phyloP scores from a whole-genome alignment of 2,329 filamentous ascomycete species.

The Simplicillium sp. region DNA sequence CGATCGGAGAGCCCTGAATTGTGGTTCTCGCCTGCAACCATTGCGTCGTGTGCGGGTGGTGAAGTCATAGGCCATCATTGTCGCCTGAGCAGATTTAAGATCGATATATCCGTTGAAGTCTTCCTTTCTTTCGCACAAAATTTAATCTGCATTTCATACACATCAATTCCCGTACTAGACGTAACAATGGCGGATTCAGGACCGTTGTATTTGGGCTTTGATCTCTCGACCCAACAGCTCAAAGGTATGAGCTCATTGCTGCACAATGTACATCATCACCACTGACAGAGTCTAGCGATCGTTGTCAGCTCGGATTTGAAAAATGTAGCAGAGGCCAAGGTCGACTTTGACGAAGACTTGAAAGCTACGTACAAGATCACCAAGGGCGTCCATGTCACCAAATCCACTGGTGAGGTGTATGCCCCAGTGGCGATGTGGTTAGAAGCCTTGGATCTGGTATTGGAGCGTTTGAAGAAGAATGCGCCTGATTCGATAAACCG shows the following conservation, averaged over 20 bases:
- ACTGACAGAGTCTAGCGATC: conserved; percentile 46
- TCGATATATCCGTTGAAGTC: background rate
- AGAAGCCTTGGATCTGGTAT: conserved; percentile 80
- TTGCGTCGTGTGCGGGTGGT: too few species aligned
- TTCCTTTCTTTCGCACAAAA: background rate
- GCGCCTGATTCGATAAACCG: conserved; percentile 55
- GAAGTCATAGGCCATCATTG: too few species aligned
- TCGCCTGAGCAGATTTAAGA: too few species aligned
- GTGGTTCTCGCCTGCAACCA: too few species aligned
- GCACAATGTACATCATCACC: too few species aligned
- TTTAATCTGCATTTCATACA: background rate
- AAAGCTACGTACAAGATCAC: conserved; percentile 62
- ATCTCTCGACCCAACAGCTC: conserved; percentile 92
- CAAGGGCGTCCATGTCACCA: conserved; percentile 82
- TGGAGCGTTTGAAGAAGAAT: conserved; percentile 60
- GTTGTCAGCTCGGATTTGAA: conserved; percentile 76
- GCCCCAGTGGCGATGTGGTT: conserved; percentile 92
- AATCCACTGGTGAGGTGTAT: conserved; percentile 78
- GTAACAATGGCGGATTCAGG: conserved; percentile 16
- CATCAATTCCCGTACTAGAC: background rate
- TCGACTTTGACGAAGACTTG: conserved; percentile 88
- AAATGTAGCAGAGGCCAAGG: conserved; percentile 75
- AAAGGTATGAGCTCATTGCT: conserved; percentile 51
- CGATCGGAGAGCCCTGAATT: too few species aligned
- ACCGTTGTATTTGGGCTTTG: conserved; percentile 81